A percentile compares a stretch with the other conserved stretches of the same genome.
These are phyloP conservation scores for Ganoderma multipileum DNA, from an alignment of 1,284 basidiomycete genomes.

Conservation along the genomic window DNA sequence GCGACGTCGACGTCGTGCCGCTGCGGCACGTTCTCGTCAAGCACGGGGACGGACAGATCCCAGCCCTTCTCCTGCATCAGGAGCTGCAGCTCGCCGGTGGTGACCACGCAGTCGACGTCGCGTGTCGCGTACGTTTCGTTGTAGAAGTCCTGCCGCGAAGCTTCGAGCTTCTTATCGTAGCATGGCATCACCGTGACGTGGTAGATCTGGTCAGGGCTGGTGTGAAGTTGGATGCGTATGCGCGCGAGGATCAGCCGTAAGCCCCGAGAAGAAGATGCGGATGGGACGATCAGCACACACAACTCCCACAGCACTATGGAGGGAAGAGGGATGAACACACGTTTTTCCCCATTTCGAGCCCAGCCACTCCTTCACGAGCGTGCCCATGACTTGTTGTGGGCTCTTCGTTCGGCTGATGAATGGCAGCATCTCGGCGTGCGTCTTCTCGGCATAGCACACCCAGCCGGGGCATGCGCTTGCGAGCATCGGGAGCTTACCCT, in stretches of 20 bases:
- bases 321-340: conserved; percentile 51
- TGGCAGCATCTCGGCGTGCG: conserved; percentile 92
- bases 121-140: conserved; percentile 80
- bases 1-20: background rate
- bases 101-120: conserved; percentile 98
- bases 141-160: conserved; percentile 91
- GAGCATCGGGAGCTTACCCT: conserved; percentile 80
- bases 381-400: conserved; percentile 94
- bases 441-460: conserved; percentile 99
- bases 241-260: conserved; percentile 16
- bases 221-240: background rate
- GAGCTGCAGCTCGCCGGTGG: conserved; percentile 92
- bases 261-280: conserved; percentile 31
- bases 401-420: conserved; percentile 91
- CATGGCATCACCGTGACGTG: conserved; percentile 99
- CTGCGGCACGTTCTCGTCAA: conserved; percentile 48
- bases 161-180: conserved; percentile 99
- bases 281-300: conserved; percentile 21
- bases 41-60: conserved; percentile 69
- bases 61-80: conserved; percentile 87
- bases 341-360: conserved; percentile 65
- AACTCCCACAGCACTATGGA: conserved; percentile 7
- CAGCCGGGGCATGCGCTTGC: conserved; percentile 98
- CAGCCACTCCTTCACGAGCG: conserved; percentile 89
- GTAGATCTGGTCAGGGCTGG: conserved; percentile 85